Evolutionary conservation across 371 early-diverging fungal genomes (phyloP), one percentile per base, ranked within the genome.

Genomic region (Apophysomyces ossiformis): DNA sequence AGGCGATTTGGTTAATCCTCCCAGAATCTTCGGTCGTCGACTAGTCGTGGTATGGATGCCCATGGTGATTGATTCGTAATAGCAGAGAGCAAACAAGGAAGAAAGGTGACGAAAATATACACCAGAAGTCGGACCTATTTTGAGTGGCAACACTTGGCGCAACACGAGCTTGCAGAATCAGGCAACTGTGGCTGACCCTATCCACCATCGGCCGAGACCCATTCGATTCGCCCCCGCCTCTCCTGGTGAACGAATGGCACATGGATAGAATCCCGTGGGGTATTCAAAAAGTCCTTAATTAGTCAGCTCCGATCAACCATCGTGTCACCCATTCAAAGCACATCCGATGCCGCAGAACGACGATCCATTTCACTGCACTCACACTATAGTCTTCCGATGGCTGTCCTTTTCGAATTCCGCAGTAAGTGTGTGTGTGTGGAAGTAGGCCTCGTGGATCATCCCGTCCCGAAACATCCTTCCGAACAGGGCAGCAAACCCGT

Each of bases 101-200:
- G 9, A n/a, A 50, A 11, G 21, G 16, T 21, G 21, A 50, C 9
- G 54, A 50, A 21, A n/a, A 50, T 21, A 50, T 18, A 21, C 18
- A 45, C 46, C 8, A 50, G 21, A 50, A 50, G 16, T 16, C 54
- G 54, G 54, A 50, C 16, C 54, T 50, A 50, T 50, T 50, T 50
- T 50, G 18, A 50, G 54, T 50, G 54, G 54, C 54, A 50, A 50
- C 16, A 21, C 21, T 16, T 21, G 54, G 21, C 54, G 54, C 54
- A 50, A 50, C 54, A 50, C 54, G 54, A 50, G 54, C n/a, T 50
- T 21, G n/a, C 54, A 50, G 21, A 50, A 50, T 50, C 54, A 21
- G 54, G 54, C 8, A 50, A 50, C 47, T 50, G 54, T 50, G 54
- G 54, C 54, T 50, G 54, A 32, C 54, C 54, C 16, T 18, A 50